A percentile compares a stretch with the other conserved stretches of the same genome.
These are phyloP conservation scores for Apiospora sp. DNA, from an alignment of 2,329 filamentous ascomycete genomes.

Conservation along the genomic window DNA sequence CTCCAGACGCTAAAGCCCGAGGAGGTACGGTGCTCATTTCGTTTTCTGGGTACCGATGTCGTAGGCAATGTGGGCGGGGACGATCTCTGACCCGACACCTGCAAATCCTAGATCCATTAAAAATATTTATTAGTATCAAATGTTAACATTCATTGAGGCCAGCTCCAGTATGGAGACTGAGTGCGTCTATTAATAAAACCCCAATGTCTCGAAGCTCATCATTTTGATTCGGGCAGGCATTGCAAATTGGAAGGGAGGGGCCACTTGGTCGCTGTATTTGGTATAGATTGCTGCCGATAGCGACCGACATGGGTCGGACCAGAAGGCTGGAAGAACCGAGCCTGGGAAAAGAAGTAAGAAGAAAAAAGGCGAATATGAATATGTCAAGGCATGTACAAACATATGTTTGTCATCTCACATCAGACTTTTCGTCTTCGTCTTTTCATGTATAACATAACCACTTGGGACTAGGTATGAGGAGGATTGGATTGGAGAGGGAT, in stretches of 20 bases:
- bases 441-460: constrained; percentile 10
- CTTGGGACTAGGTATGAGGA: background rate
- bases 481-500: background rate
- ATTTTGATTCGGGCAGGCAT: background rate
- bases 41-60: constrained; percentile 26
- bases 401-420: background rate
- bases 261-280: background rate
- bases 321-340: background rate
- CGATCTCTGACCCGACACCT: background rate
- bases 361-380: background rate
- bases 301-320: background rate
- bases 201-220: background rate
- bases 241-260: background rate
- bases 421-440: background rate
- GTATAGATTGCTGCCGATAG: background rate
- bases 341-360: background rate
- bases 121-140: background rate
- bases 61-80: constrained; percentile 11
- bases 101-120: constrained; percentile 4
- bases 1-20: constrained; percentile 26
- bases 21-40: constrained; percentile 28
- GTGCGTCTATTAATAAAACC: constrained; percentile 6
- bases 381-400: background rate
- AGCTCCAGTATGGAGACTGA: background rate
- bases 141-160: background rate